Conservation (phyloP, 106 monocot species). For the Dactylorhiza incarnata region DNA sequence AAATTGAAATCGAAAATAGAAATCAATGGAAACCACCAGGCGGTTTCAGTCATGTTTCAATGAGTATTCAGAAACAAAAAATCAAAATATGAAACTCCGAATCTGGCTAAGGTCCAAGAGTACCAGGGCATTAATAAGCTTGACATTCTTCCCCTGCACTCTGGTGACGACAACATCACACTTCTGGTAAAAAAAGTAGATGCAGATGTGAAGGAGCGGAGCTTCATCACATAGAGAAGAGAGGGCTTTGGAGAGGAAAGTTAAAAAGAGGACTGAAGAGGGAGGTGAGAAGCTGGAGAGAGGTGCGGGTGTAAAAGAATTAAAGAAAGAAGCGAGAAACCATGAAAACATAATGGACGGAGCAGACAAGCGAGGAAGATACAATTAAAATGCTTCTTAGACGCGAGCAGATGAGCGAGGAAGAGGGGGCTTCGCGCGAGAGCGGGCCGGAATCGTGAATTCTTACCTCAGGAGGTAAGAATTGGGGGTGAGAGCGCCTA, state of each 20-base stretch:
- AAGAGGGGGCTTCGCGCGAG: too few species aligned
- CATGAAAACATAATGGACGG: not conserved
- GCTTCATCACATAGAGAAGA: not conserved
- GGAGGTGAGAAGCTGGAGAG: not conserved
- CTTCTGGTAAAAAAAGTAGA: not conserved
- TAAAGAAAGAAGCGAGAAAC: not conserved
- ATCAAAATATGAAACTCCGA: not conserved
- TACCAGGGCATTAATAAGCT: conserved; percentile 57
- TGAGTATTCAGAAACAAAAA: not conserved
- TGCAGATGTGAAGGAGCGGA: conserved; percentile 7
- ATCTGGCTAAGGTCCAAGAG: not conserved
- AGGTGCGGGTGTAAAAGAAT: not conserved
- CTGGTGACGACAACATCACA: conserved; percentile 60
- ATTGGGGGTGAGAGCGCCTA: too few species aligned
- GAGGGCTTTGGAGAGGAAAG: not conserved
- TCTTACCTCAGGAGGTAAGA: too few species aligned
- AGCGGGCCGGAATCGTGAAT: too few species aligned
- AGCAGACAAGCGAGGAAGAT: too few species aligned
- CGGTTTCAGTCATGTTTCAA: not conserved
- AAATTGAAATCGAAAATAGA: not conserved
- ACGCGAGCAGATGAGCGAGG: too few species aligned
- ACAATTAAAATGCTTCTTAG: too few species aligned
- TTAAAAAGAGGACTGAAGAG: conserved; percentile 2
- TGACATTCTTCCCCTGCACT: conserved; percentile 61
- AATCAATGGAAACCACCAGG: not conserved